Percentiles rank a stretch among this genome's conserved stretches.
Conservation (phyloP, 352 stramenopile species). For the Globisporangium middletonii region DNA sequence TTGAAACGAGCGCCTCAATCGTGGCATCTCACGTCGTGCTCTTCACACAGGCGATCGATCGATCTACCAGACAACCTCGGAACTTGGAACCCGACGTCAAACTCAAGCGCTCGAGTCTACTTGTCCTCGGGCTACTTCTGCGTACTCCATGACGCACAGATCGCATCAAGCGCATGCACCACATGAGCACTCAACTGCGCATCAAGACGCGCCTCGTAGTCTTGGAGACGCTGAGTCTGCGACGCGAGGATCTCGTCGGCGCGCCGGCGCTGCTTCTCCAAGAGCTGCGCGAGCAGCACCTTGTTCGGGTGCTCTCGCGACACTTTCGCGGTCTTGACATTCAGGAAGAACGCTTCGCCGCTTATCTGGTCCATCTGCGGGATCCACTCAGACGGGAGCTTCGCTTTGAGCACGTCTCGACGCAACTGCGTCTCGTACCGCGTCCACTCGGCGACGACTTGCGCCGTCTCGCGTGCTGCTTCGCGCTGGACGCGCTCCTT, state of each 20-base stretch:
- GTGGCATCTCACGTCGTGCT: too few species aligned
- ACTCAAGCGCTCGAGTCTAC: neutral
- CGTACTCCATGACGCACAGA: neutral
- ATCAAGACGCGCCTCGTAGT: slow-evolving; percentile 19
- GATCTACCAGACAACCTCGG: too few species aligned
- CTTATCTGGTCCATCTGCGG: slow-evolving; percentile 29
- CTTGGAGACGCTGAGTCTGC: slow-evolving; percentile 16
- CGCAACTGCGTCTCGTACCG: slow-evolving; percentile 32
- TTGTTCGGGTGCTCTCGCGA: slow-evolving; percentile 31
- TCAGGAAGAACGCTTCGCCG: slow-evolving; percentile 36
- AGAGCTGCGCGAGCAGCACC: slow-evolving; percentile 21
- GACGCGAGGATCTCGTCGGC: slow-evolving; percentile 21
- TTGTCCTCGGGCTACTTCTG: neutral
- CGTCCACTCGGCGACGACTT: slow-evolving; percentile 23
- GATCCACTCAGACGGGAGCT: slow-evolving; percentile 33
- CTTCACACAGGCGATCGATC: too few species aligned
- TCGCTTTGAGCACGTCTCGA: slow-evolving; percentile 30
- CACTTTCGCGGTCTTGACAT: slow-evolving; percentile 27
- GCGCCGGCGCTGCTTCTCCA: slow-evolving; percentile 20
- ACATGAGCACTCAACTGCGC: slow-evolving; percentile 7
- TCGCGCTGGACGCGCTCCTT: slow-evolving; percentile 16
- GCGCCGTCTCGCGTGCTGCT: slow-evolving; percentile 16
- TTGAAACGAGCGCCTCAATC: too few species aligned
- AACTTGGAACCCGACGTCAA: too few species aligned
- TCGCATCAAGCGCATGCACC: neutral